A percentile compares a stretch with the other conserved stretches of the same genome.
phyloP scores from a whole-genome alignment of 2,329 filamentous ascomycete species.

The Phymatotrichopsis omnivora region DNA sequence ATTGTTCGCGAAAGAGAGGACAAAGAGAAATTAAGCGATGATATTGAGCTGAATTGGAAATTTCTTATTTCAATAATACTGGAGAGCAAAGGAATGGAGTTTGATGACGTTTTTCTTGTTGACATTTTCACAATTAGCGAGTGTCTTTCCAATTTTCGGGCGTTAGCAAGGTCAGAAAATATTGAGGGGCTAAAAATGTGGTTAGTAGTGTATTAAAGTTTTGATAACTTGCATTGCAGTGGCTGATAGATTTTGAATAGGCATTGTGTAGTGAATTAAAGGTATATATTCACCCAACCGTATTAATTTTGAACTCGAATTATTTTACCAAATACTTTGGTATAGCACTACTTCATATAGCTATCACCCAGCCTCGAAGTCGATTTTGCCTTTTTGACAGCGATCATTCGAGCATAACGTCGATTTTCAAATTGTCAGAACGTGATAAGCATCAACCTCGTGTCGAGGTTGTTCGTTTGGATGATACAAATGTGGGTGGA shows the following conservation, averaged over 20 bases:
- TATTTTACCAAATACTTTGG: not conserved
- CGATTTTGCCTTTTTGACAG: no score
- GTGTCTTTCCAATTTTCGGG: slow-evolving; percentile 3
- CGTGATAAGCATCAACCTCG: no score
- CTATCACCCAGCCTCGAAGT: slow-evolving; percentile 31
- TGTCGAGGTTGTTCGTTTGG: no score
- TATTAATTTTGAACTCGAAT: no score
- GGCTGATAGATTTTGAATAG: not conserved
- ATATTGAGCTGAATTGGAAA: no score
- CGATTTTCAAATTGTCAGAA: no score
- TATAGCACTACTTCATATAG: slow-evolving; percentile 32
- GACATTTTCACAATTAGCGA: slow-evolving; percentile 25
- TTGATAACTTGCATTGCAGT: not conserved
- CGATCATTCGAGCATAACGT: no score
- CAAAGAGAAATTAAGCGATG: slow-evolving; percentile 27
- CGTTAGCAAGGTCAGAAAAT: not conserved
- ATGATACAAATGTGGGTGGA: no score
- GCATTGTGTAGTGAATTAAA: slow-evolving; percentile 15
- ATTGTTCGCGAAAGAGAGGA: slow-evolving; percentile 32
- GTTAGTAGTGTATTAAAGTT: not conserved
- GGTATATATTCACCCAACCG: not conserved
- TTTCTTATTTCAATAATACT: slow-evolving; percentile 34
- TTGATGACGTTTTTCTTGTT: slow-evolving; percentile 31
- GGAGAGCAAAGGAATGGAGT: slow-evolving; percentile 36
- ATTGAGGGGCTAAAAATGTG: slow-evolving; percentile 1